Percentiles rank a stretch among this genome's conserved stretches.
Evolutionary conservation across 441 rosid species (phyloP).

Genomic region (Adansonia rubrostipa): DNA sequence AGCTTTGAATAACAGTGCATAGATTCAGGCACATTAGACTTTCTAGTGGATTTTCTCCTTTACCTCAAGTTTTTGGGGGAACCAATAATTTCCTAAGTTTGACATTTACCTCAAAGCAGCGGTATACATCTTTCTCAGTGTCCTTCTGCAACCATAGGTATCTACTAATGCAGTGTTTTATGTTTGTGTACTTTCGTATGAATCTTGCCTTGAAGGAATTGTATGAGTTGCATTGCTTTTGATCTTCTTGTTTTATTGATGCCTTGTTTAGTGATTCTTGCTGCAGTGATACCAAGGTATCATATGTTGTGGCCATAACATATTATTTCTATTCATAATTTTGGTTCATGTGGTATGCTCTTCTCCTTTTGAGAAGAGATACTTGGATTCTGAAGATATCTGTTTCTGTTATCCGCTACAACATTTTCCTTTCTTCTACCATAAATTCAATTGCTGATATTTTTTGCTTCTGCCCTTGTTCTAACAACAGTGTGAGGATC

Average conservation of each 20-base stretch:
- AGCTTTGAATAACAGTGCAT: neutral
- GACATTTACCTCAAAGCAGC: neutral
- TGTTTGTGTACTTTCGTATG: neutral
- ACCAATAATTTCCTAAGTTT: neutral
- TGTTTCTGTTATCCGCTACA: neutral
- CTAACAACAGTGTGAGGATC: constrained; percentile 67
- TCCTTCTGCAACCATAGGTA: neutral
- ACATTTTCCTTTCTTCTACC: neutral
- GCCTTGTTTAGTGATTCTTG: neutral
- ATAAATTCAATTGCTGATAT: constrained; percentile 8
- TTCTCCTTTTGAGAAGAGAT: neutral
- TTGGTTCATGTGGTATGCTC: neutral
- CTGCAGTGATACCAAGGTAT: neutral
- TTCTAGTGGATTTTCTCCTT: neutral
- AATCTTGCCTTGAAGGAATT: neutral
- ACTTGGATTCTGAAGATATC: neutral
- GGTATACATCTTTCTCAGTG: neutral
- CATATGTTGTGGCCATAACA: neutral
- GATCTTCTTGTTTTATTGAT: neutral
- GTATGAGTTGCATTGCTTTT: neutral
- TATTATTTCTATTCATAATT: neutral
- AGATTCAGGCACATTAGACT: neutral
- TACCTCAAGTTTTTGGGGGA: neutral
- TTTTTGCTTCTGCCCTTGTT: constrained; percentile 22
- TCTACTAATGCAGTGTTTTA: neutral